Evolutionary conservation across 2,329 filamentous ascomycete genomes (phyloP).

Genomic region (Setomelanomma holmii): DNA sequence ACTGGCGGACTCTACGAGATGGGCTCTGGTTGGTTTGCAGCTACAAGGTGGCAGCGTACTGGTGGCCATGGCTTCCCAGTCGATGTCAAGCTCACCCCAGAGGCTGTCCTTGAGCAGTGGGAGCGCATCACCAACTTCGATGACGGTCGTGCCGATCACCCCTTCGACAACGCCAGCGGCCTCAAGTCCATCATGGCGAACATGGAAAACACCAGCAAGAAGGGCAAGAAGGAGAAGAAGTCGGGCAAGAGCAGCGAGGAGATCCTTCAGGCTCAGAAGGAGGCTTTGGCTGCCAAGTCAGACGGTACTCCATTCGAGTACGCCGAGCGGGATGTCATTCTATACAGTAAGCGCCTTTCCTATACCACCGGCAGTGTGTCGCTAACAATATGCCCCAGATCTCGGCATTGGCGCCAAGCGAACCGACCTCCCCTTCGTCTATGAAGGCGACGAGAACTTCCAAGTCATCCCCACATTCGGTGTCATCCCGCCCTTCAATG

Average conservation of each 20-base stretch:
- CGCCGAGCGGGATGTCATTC: slow-evolving; percentile 84
- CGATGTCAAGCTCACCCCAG: slow-evolving; percentile 77
- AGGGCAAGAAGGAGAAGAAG: slow-evolving; percentile 51
- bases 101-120: slow-evolving; percentile 72
- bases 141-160: slow-evolving; percentile 85
- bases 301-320: slow-evolving; percentile 81
- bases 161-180: slow-evolving; percentile 77
- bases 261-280: slow-evolving; percentile 76
- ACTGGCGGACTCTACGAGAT: slow-evolving; percentile 94
- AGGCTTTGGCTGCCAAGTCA: slow-evolving; percentile 73
- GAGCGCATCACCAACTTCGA: slow-evolving; percentile 85
- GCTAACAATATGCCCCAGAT: slow-evolving; percentile 55
- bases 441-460: slow-evolving; percentile 90
- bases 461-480: slow-evolving; percentile 94
- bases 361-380: background rate
- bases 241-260: slow-evolving; percentile 65
- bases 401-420: slow-evolving; percentile 91
- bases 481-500: slow-evolving; percentile 92
- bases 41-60: slow-evolving; percentile 92
- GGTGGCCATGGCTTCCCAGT: slow-evolving; percentile 91
- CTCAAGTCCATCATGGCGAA: slow-evolving; percentile 84
- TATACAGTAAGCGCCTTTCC: slow-evolving; percentile 69
- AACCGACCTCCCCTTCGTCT: slow-evolving; percentile 85
- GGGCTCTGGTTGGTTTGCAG: slow-evolving; percentile 90
- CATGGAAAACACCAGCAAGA: slow-evolving; percentile 74